Percentiles rank a stretch among this genome's conserved stretches.
Evolutionary conservation across 345 rosid genomes (phyloP).

Genomic region (Capsella bursapastoris): DNA sequence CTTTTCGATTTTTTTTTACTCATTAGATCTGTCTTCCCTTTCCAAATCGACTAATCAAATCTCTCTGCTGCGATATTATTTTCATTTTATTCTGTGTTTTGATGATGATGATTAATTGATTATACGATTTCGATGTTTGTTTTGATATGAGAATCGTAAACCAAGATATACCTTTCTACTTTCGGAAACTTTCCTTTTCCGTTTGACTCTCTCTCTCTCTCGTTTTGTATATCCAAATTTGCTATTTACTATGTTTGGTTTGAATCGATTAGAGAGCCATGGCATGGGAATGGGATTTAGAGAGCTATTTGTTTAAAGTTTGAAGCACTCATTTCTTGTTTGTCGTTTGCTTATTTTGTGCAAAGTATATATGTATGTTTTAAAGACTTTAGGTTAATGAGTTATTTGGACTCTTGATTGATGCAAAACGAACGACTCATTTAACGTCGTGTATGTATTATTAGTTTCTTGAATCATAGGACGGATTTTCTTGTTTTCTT

Average conservation of each 20-base stretch:
- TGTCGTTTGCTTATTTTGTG: too few relatives aligned
- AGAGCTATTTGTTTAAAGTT: background rate
- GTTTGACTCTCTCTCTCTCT: background rate
- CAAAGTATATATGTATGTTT: too few relatives aligned
- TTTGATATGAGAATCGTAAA: background rate
- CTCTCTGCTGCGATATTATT: background rate
- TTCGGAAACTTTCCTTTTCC: background rate
- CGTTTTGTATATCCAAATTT: background rate
- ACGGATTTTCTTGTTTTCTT: too few relatives aligned
- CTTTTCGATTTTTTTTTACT: slow-evolving; percentile 23
- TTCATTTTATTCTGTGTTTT: background rate
- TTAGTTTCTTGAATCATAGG: too few relatives aligned
- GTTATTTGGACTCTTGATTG: too few relatives aligned
- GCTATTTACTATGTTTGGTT: slow-evolving; percentile 18
- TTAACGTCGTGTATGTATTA: too few relatives aligned
- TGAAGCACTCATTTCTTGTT: background rate
- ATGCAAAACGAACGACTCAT: too few relatives aligned
- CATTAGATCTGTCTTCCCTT: slow-evolving; percentile 11
- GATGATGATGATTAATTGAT: background rate
- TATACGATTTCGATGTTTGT: background rate
- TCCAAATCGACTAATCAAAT: slow-evolving; percentile 5
- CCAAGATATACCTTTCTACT: slow-evolving; percentile 26
- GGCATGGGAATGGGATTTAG: too few relatives aligned
- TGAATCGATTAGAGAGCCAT: slow-evolving; percentile 27
- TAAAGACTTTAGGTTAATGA: too few relatives aligned